These are phyloP conservation scores for Paecilomyces sp. DNA, from an alignment of 2,329 filamentous ascomycete species.

Conservation along the genomic window DNA sequence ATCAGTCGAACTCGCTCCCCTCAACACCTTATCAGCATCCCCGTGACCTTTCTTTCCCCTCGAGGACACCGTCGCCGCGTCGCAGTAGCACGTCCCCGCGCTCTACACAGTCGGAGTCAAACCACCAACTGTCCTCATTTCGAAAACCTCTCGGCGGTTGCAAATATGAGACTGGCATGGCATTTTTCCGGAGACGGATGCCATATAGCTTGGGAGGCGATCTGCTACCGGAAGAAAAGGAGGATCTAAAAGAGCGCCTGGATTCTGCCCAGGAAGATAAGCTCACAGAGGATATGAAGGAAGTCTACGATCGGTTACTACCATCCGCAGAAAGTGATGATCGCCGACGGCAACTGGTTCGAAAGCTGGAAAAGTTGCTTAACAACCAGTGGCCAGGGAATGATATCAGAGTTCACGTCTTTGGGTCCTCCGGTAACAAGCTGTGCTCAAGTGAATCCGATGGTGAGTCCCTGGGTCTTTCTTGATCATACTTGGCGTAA, in stretches of 20 bases:
- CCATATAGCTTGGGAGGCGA: constrained; percentile 86
- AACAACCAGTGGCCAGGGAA: constrained; percentile 88
- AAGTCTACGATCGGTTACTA: constrained; percentile 76
- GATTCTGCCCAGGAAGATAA: constrained; percentile 66
- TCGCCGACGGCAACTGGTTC: constrained; percentile 67
- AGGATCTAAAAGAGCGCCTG: constrained; percentile 63
- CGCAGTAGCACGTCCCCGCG: constrained; percentile 74
- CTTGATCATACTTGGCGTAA: neutral
- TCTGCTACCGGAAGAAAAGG: constrained; percentile 60
- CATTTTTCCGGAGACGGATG: constrained; percentile 76
- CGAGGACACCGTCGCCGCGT: constrained; percentile 73
- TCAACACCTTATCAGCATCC: constrained; percentile 88
- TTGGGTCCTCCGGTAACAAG: constrained; percentile 96
- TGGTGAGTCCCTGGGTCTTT: constrained; percentile 49
- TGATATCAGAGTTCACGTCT: constrained; percentile 83
- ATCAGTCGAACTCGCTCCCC: constrained; percentile 82
- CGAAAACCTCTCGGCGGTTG: constrained; percentile 64
- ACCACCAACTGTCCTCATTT: constrained; percentile 62
- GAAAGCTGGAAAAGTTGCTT: constrained; percentile 80
- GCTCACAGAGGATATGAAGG: constrained; percentile 73
- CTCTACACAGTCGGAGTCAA: constrained; percentile 85
- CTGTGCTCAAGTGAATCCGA: constrained; percentile 94
- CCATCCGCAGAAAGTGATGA: constrained; percentile 73
- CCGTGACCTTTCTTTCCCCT: constrained; percentile 72
- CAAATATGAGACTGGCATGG: constrained; percentile 81